Base-by-base conservation (phyloP, 2,329 filamentous ascomycete genomes). In the Keithomyces neogunnii region DNA sequence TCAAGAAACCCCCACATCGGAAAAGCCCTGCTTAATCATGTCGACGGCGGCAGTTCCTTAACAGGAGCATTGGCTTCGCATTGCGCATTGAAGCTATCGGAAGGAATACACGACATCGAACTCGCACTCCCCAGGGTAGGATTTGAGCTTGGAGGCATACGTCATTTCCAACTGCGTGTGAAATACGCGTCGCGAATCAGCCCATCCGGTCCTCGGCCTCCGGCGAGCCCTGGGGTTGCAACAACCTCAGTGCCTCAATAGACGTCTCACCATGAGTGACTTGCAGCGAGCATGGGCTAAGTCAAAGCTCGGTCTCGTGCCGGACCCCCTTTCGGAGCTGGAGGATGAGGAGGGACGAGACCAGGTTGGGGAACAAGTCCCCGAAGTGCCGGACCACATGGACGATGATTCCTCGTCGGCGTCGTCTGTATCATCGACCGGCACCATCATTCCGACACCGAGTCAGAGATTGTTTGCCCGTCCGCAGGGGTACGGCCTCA, bases 381-480 rank as follows among this genome's bases (percentile, higher is more conserved):
- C 70, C 30, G 75, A 78, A 56, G 60, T 77, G 50, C 69, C 67
- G 6, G 69, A 72, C 51, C 62, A 72, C 48, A 64, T 68, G 42
- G 75, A 73, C 48, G 79, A 88, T 60, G 85, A 88, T 65, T 87
- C 84, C 11, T 88, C 84, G 1, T 86, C 82, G 7, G 81, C 88
- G 11, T 95, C 69, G 0, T 96, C 90, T n/a, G 85, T 89, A 38
- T 95, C 91, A 3, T 96, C 91, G 1, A 89, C 90, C 3, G 90
- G 91, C 30, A 97, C 92, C n/a, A 79, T 97, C 55, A 85, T 89
- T 56, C 89, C 91, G 1, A 88, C 87, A 4, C 80, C 82, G 5
- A 85, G 80, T 58, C 81, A 85, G 59, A 85, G 84, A 55, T 73
- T 90, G 40, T 89, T 90, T 70, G 85, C 85, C 52, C 78, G 85